A percentile compares a stretch with the other conserved stretches of the same genome.
Conservation (phyloP, 306 rosid genomes). For the Malus sylvestris region DNA sequence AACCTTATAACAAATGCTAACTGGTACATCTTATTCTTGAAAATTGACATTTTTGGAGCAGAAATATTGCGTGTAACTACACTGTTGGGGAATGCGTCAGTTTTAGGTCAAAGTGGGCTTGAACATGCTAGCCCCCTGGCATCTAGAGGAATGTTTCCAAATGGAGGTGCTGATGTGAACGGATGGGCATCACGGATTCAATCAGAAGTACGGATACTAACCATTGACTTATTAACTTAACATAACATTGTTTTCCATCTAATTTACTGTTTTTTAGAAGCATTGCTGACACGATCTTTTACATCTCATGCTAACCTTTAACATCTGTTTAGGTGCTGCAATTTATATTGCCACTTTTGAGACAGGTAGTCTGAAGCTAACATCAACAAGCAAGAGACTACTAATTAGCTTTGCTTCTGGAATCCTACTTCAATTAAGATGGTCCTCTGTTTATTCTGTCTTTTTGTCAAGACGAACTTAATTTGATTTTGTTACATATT, state of each 20-base stretch:
- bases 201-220: slow-evolving; percentile 99
- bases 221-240: slow-evolving; percentile 99
- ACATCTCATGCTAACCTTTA: slow-evolving; percentile 61
- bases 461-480: slow-evolving; percentile 15
- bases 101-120: slow-evolving; percentile 99
- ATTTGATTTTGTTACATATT: slow-evolving; percentile 19
- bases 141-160: slow-evolving; percentile 86
- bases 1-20: slow-evolving; percentile 97
- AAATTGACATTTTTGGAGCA: slow-evolving; percentile 99
- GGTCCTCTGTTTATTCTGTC: slow-evolving; percentile 17
- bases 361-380: slow-evolving; percentile 76
- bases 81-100: slow-evolving; percentile 99
- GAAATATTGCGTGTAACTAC: slow-evolving; percentile 99
- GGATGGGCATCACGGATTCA: slow-evolving; percentile 98
- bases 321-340: slow-evolving; percentile 51
- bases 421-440: slow-evolving; percentile 18
- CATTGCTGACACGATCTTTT: slow-evolving; percentile 64
- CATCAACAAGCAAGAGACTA: slow-evolving; percentile 37
- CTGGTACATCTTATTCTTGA: slow-evolving; percentile 97
- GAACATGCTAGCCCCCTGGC: slow-evolving; percentile 99
- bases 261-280: slow-evolving; percentile 68
- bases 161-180: slow-evolving; percentile 79
- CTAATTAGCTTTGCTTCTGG: slow-evolving; percentile 31
- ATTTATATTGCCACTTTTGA: slow-evolving; percentile 40
- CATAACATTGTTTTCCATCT: slow-evolving; percentile 89